Evolutionary conservation across 129 eudicot genomes (phyloP), one percentile per base, ranked within the genome.

Genomic region (Artemisia annua): DNA sequence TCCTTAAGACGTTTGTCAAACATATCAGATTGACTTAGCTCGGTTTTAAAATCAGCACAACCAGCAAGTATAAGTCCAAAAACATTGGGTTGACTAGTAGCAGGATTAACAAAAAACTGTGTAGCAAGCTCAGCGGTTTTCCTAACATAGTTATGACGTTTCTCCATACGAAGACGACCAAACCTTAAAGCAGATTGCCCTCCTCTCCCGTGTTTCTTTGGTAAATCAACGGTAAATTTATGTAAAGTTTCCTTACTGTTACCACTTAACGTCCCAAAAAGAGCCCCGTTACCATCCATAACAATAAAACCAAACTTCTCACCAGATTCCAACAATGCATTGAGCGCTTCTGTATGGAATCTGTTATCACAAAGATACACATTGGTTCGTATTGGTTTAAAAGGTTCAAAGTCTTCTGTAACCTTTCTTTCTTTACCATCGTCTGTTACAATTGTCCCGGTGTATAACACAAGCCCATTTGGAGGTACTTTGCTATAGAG

Each of bases 91-190:
- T 77, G 82, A 52, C 83, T 82, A 7, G 86, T 82, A 15, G 77
- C 78, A 19, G 86, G 86, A 20, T 82, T 77, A 55, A 82, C 77
- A 5, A 11, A 82, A 30, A 77, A 77, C 32, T 82, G 85, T 5
- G 69, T 64, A 16, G 69, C 69, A 35, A 64, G 52, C 52, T 64
- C 69, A 3, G 69, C 69, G 3, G 69, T 67, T 65, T 82, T 81
- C 52, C 85, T 71, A 53, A 81, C 85, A 50, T 81, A 81, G 62
- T 81, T 81, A 44, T 81, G 85, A 15, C 85, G 82, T 74, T 82
- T 82, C 72, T 82, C 85, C 85, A 82, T 77, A 7, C 85, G 82
- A 43, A 82, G 79, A 71, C 85, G 85, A 13, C 75, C 85, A 66
- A 82, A 82, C 7, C 85, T 78, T 5, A 82, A 54, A 49, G 85